Evolutionary conservation across 129 eudicot species (phyloP).

Genomic region (Chrysanthemum seticuspe): DNA sequence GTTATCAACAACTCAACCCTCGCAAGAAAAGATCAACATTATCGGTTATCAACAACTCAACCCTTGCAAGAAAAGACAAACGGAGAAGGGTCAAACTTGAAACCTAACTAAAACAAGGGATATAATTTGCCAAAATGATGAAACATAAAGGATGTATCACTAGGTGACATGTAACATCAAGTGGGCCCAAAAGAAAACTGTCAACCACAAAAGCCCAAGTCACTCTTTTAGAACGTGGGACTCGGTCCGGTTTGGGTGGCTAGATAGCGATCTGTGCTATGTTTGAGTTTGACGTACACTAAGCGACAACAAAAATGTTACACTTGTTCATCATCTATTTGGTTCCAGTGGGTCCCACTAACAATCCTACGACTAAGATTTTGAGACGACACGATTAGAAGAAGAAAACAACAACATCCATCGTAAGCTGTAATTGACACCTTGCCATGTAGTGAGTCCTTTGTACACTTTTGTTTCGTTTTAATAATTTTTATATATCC

Average conservation of each 20-base stretch:
- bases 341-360: neutral
- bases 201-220: constrained; percentile 29
- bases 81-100: no score
- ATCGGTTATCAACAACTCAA: no score
- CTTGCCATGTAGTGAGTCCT: constrained; percentile 19
- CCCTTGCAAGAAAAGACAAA: no score
- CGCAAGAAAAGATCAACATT: no score
- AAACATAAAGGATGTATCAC: neutral
- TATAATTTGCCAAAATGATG: neutral
- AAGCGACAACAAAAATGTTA: constrained; percentile 16
- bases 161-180: constrained; percentile 33
- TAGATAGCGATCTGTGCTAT: constrained; percentile 34
- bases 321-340: constrained; percentile 25
- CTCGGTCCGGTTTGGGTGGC: constrained; percentile 42
- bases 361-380: constrained; percentile 30
- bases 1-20: no score
- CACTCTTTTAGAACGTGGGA: constrained; percentile 35
- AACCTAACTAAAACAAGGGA: no score
- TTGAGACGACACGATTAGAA: neutral
- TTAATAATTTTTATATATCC: constrained; percentile 1
- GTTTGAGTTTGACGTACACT: constrained; percentile 31
- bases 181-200: constrained; percentile 16
- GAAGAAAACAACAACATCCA: neutral
- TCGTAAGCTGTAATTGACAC: constrained; percentile 27
- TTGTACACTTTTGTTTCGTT: neutral